Percentiles rank a stretch among this genome's conserved stretches.
Evolutionary conservation across 345 rosid genomes (phyloP).

Genomic region (Pistacia vera): DNA sequence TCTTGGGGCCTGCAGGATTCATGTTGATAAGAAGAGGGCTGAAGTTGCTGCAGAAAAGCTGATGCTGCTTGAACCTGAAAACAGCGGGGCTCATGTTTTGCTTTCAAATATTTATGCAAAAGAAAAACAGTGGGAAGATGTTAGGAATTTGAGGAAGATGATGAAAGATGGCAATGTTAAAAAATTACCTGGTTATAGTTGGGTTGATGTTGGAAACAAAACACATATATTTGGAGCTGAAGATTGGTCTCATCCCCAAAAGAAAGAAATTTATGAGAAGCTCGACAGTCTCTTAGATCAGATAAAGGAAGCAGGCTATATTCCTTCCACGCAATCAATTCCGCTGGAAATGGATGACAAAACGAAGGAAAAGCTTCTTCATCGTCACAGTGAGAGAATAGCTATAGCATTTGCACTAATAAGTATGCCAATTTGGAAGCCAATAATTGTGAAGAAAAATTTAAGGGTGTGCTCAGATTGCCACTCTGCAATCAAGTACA

Average conservation of each 20-base stretch:
- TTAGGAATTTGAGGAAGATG: constrained; percentile 14
- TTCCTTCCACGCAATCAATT: background rate
- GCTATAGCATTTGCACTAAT: constrained; percentile 15
- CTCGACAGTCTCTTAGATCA: constrained; percentile 2
- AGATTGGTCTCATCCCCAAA: constrained; percentile 14
- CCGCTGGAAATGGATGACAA: background rate
- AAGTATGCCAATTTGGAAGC: constrained; percentile 2
- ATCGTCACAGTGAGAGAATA: constrained; percentile 15
- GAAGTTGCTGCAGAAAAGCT: constrained; percentile 7
- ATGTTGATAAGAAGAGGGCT: constrained; percentile 11
- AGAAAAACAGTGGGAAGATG: constrained; percentile 16
- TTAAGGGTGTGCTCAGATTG: constrained; percentile 10
- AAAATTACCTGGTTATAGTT: constrained; percentile 17
- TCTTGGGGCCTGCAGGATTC: constrained; percentile 15
- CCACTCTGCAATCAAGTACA: constrained; percentile 16
- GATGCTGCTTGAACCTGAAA: constrained; percentile 15
- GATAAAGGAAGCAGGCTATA: constrained; percentile 10
- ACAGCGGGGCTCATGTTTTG: constrained; percentile 14
- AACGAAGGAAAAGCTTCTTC: constrained; percentile 11
- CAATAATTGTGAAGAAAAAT: constrained; percentile 12
- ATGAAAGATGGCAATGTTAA: constrained; percentile 10
- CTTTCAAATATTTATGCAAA: constrained; percentile 17
- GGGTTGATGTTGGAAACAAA: constrained; percentile 17
- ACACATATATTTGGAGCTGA: constrained; percentile 10
- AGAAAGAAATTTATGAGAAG: constrained; percentile 4